A percentile compares a stretch with the other conserved stretches of the same genome.
These are phyloP conservation scores for Neonectria magnoliae DNA, from an alignment of 2,329 filamentous ascomycete species.

Conservation along the genomic window DNA sequence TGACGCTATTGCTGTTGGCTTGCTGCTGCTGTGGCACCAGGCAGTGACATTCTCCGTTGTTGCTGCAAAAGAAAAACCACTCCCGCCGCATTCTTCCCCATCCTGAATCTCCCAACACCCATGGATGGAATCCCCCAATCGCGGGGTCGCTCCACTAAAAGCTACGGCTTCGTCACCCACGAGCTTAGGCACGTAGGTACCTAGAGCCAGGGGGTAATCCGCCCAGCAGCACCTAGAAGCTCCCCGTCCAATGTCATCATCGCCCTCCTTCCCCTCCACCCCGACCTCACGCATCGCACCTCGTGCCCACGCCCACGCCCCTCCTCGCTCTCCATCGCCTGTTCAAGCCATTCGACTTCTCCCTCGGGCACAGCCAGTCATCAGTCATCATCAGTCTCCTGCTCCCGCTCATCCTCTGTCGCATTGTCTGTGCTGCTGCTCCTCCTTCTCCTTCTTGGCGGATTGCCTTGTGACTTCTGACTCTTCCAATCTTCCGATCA, in stretches of 20 bases:
- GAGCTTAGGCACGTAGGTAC: not conserved
- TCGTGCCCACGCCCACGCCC: conserved; percentile 19
- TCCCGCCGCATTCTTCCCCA: conserved; percentile 4
- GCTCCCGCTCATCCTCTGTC: not conserved
- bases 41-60: not conserved
- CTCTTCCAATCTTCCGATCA: conserved; percentile 14
- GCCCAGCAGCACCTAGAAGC: not conserved
- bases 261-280: not conserved
- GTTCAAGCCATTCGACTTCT: conserved; percentile 11
- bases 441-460: conserved; percentile 14
- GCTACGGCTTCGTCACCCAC: not conserved
- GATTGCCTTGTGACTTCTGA: conserved; percentile 23
- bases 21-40: not conserved
- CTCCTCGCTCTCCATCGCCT: conserved; percentile 19
- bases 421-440: conserved; percentile 4
- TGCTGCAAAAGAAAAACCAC: not conserved
- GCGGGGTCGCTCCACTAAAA: conserved; percentile 15
- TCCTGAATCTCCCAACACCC: not conserved
- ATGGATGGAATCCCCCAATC: conserved; percentile 6
- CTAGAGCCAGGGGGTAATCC: not conserved
- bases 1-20: not conserved
- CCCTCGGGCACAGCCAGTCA: not conserved
- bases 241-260: conserved; percentile 11
- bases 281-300: conserved; percentile 9
- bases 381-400: not conserved